Conservation (phyloP, 495 filamentous ascomycete species). For the Talaromyces nanjingensis region DNA sequence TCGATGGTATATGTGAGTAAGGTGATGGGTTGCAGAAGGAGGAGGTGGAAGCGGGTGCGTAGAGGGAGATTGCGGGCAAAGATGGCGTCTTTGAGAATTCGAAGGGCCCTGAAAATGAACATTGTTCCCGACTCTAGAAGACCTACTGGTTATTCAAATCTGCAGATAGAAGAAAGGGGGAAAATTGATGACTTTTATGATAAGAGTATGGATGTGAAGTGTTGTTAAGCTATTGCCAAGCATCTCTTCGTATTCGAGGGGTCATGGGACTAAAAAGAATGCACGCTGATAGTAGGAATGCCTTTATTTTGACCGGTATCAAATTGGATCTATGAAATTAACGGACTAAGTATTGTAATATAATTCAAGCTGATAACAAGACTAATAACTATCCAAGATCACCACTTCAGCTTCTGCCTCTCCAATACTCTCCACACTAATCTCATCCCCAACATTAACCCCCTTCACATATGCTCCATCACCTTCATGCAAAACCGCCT, state of each 20-base stretch:
- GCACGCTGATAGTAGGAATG: no score
- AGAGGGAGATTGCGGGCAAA: background rate
- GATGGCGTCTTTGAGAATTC: constrained; percentile 1
- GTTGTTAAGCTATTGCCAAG: no score
- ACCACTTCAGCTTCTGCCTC: constrained; percentile 62
- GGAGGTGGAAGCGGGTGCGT: background rate
- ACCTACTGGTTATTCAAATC: no score
- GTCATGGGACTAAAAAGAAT: no score
- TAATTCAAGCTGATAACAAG: background rate
- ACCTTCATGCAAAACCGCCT: constrained; percentile 57
- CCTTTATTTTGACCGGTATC: no score
- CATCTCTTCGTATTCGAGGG: no score
- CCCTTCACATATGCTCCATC: constrained; percentile 64
- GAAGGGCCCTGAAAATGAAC: background rate
- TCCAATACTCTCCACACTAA: constrained; percentile 57
- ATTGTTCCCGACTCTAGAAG: background rate
- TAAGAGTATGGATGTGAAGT: no score
- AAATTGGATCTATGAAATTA: background rate
- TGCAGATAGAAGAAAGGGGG: background rate
- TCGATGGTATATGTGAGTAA: constrained; percentile 3
- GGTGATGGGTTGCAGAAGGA: background rate
- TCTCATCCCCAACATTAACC: constrained; percentile 50
- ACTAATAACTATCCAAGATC: constrained; percentile 47
- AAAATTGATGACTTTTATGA: no score
- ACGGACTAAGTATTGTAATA: background rate